A percentile compares a stretch with the other conserved stretches of the same genome.
These are phyloP conservation scores for Chrysoporthe puriensis DNA, from an alignment of 2,329 filamentous ascomycete genomes.

Conservation along the genomic window DNA sequence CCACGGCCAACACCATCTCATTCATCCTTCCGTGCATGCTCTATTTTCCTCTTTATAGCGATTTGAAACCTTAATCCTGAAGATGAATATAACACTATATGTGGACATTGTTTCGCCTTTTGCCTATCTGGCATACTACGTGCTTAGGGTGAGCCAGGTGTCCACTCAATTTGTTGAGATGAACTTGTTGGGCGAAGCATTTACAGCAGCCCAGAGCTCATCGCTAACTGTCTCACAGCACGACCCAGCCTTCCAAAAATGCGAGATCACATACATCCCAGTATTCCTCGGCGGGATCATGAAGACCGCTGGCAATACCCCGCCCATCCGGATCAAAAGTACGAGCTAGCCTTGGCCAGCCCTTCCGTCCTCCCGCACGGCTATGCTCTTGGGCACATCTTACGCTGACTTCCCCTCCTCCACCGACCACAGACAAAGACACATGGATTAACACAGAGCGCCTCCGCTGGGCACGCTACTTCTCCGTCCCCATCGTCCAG, in stretches of 20 bases:
- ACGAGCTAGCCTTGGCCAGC: constrained; percentile 23
- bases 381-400: neutral
- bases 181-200: neutral
- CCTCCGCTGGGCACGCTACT: constrained; percentile 40
- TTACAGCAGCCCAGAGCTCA: neutral
- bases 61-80: neutral
- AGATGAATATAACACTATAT: constrained; percentile 42
- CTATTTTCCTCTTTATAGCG: neutral
- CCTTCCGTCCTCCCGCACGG: too few relatives aligned
- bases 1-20: neutral
- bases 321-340: constrained; percentile 44
- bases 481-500: constrained; percentile 41
- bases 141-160: constrained; percentile 40
- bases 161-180: neutral
- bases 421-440: constrained; percentile 40
- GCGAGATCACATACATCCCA: constrained; percentile 41
- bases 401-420: neutral
- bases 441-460: constrained; percentile 42
- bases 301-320: constrained; percentile 42
- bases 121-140: constrained; percentile 43
- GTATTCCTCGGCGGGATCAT: constrained; percentile 45
- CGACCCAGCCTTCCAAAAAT: constrained; percentile 20
- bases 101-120: constrained; percentile 47
- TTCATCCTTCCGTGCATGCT: neutral
- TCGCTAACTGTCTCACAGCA: constrained; percentile 14